A percentile compares a stretch with the other conserved stretches of the same genome.
Evolutionary conservation across 306 rosid species (phyloP).

Genomic region (Trichosanthes cucumerina): DNA sequence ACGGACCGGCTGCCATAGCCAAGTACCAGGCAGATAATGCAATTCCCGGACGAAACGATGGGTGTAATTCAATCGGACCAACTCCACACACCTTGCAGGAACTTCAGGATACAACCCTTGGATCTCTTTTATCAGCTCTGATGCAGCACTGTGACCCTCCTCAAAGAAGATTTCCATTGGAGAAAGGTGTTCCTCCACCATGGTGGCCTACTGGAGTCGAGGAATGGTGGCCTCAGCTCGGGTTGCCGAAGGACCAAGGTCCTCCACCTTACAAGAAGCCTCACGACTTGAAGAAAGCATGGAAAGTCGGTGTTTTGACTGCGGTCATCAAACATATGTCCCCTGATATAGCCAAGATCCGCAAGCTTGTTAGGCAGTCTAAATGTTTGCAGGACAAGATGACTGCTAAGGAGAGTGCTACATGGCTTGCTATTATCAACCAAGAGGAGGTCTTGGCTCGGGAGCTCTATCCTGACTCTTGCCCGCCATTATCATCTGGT

Average conservation of each 20-base stretch:
- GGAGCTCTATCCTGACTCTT: slow-evolving; percentile 49
- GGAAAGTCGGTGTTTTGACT: slow-evolving; percentile 78
- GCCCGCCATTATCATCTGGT: slow-evolving; percentile 39
- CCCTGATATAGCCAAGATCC: slow-evolving; percentile 76
- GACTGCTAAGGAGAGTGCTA: slow-evolving; percentile 88
- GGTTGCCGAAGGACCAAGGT: slow-evolving; percentile 57
- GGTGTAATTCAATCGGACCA: slow-evolving; percentile 43
- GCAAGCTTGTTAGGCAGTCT: slow-evolving; percentile 82
- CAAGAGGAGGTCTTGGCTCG: slow-evolving; percentile 71
- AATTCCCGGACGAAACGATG: slow-evolving; percentile 44
- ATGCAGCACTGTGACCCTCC: slow-evolving; percentile 97
- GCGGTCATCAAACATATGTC: slow-evolving; percentile 87
- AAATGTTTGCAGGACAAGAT: slow-evolving; percentile 83
- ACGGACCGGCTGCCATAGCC: slow-evolving; percentile 83
- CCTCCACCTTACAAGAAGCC: slow-evolving; percentile 95
- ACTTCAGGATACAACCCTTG: slow-evolving; percentile 75
- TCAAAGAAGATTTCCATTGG: slow-evolving; percentile 70
- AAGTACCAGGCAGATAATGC: slow-evolving; percentile 63
- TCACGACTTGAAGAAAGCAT: slow-evolving; percentile 80
- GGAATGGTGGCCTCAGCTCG: slow-evolving; percentile 87
- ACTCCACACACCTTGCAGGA: slow-evolving; percentile 77
- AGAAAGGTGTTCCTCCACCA: slow-evolving; percentile 75
- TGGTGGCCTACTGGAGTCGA: slow-evolving; percentile 87
- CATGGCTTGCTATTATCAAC: slow-evolving; percentile 78
- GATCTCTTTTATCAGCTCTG: slow-evolving; percentile 74